Evolutionary conservation across 2,329 filamentous ascomycete species (phyloP), one percentile per base, ranked within the genome.

Genomic region (Metarhizium humberi): DNA sequence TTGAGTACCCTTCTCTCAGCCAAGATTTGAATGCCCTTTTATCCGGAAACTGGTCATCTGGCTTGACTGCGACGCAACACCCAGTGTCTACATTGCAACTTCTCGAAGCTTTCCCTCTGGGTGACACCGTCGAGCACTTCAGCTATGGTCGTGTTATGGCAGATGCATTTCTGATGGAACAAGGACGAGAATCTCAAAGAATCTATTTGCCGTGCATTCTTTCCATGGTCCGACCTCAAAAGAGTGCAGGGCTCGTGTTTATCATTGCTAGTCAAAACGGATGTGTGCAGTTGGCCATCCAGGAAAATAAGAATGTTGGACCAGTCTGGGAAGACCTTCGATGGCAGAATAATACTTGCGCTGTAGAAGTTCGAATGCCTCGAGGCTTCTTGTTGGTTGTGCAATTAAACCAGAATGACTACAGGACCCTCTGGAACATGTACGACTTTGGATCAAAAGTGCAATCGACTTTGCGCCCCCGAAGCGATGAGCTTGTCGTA

Each of bases 401-500:
- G 18, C 83, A 87, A 59, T 85, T 91, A 65, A 78, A 78, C 14
- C 87, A 91, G 62, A 75, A 80, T n/a, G 90, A 95, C 65, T 95
- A 88, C 72, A 82, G 85, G 58, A 84, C 81, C 59, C 71, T 95
- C 11, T 92, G 86, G 82, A 87, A 84, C 62, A 90, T 95, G 69
- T 90, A 91, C 60, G 90, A 95, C 57, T 92, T 95, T 67, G 89
- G 87, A 30, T 81, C 80, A 60, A 90, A 88, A 63, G 82, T 92
- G 2, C 86, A 91, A 64, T 78, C 79, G 30, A 88, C 83, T 52
- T 75, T 95, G 46, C 82, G 83, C 40, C 82, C 85, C 6, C 80
- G 83, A 45, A 76, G 78, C 34, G 87, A 89, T 53, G 92, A 96
- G 70, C 76, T 75, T 2, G 70, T 87, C 55, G 76, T 87, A 2